Conservation (phyloP, 2,329 filamentous ascomycete genomes). For the Pyricularia pennisetigena region DNA sequence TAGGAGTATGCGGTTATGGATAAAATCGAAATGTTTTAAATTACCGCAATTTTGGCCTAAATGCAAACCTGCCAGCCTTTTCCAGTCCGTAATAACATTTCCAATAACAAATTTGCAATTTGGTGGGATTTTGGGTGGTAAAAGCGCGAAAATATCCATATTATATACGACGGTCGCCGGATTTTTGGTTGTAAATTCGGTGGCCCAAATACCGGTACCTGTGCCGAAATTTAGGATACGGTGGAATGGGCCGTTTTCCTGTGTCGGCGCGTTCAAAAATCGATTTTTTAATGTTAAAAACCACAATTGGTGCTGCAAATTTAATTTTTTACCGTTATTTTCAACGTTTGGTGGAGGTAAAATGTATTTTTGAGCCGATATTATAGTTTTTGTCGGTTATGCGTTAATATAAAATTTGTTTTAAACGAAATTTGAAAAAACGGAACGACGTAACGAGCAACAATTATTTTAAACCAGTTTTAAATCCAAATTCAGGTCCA, state of each 20-base stretch:
- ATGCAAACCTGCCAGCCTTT: background rate
- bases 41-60: background rate
- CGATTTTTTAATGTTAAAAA: background rate
- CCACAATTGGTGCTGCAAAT: background rate
- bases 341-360: background rate
- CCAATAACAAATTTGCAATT: background rate
- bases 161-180: background rate
- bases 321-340: background rate
- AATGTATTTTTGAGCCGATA: background rate
- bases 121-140: background rate
- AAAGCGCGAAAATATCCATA: background rate
- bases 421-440: background rate
- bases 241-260: background rate
- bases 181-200: background rate
- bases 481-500: background rate
- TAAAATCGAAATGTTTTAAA: background rate
- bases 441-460: background rate
- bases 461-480: background rate
- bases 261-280: background rate
- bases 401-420: background rate
- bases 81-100: background rate
- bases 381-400: background rate
- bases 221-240: background rate
- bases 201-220: background rate
- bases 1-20: background rate